These are phyloP conservation scores for Pleurotus salmoneostramineus DNA, from an alignment of 768 basidiomycete species.

Conservation along the genomic window DNA sequence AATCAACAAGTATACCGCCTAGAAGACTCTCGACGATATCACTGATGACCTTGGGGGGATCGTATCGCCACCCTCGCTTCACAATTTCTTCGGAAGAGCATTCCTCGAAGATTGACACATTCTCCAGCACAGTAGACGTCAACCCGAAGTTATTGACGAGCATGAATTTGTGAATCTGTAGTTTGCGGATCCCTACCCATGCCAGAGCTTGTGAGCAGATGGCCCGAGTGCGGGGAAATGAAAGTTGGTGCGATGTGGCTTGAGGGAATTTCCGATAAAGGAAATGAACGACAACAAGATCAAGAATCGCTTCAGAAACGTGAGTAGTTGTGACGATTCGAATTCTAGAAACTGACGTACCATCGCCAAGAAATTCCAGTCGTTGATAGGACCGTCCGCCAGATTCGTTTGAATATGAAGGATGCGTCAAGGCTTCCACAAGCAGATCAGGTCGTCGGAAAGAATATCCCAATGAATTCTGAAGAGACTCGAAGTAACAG, in stretches of 20 bases:
- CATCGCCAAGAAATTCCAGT: conserved; percentile 87
- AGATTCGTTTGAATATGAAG: conserved; percentile 54
- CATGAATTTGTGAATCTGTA: conserved; percentile 66
- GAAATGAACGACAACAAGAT: conserved; percentile 69
- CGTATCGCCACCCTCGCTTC: conserved; percentile 70
- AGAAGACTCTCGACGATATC: conserved; percentile 85
- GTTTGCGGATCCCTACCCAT: conserved; percentile 57
- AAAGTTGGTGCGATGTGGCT: conserved; percentile 75
- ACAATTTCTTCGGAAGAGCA: conserved; percentile 61
- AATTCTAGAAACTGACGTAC: conserved; percentile 36
- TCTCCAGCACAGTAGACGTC: conserved; percentile 56
- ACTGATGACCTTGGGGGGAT: conserved; percentile 82
- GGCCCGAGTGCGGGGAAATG: conserved; percentile 63
- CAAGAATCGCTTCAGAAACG: conserved; percentile 51
- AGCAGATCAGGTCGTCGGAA: conserved; percentile 64
- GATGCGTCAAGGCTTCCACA: conserved; percentile 82
- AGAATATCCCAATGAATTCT: conserved; percentile 64
- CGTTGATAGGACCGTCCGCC: conserved; percentile 74
- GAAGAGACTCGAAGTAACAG: conserved; percentile 45
- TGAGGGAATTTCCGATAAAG: conserved; percentile 66
- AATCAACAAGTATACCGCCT: conserved; percentile 82
- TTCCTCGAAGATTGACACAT: conserved; percentile 54
- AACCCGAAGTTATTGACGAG: conserved; percentile 69
- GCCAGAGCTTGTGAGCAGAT: conserved; percentile 76
- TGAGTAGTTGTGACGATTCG: conserved; percentile 7